Evolutionary conservation across 495 filamentous ascomycete genomes (phyloP), one percentile per base, ranked within the genome.

Genomic region (Neurospora africana): DNA sequence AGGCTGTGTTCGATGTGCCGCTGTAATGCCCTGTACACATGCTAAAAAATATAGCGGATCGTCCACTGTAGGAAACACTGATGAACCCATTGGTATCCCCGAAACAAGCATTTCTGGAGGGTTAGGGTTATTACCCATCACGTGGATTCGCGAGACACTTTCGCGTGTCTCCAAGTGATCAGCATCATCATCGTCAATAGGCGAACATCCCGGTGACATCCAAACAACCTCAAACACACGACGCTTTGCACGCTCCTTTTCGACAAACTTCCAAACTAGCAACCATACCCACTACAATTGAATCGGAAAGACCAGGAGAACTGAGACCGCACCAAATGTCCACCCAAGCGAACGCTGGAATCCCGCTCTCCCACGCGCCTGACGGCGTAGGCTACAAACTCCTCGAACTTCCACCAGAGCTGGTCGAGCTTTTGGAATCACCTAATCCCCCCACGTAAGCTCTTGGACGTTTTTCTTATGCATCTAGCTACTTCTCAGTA

Each of bases 331-430:
- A 17, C 8, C 58, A 65, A 61, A 91, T 91, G 89, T 86, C 88
- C 13, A 88, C 87, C 35, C 89, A 90, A 82, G 76, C 83, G 5
- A 82, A 87, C n/a, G 78, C 75, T 11, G 87, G 86, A 58, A 89
- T 93, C 73, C 83, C 87, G 2, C 88, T 95, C 72, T 85, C 84
- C n/a, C 84, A 93, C 74, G 82, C 84, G 39, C 84, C 86, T 15
- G 69, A 73, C 40, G 86, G 88, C 74, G 82, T 88, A 70, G 86
- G 87, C 6, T 91, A 93, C 79, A 88, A 90, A 37, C 83, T 97
- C 13, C 82, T 97, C n/a, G 94, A 97, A 79, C 87, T 98, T 1
- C 89, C 93, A 4, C 84, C 90, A 9, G 91, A 93, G 30, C 81
- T 97, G 10, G 84, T 93, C 11, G 84, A 88, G 15, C 80, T 92